Percentiles rank a stretch among this genome's conserved stretches.
Evolutionary conservation across 2,329 filamentous ascomycete genomes (phyloP).

Genomic region (Diaporthe citriasiana): DNA sequence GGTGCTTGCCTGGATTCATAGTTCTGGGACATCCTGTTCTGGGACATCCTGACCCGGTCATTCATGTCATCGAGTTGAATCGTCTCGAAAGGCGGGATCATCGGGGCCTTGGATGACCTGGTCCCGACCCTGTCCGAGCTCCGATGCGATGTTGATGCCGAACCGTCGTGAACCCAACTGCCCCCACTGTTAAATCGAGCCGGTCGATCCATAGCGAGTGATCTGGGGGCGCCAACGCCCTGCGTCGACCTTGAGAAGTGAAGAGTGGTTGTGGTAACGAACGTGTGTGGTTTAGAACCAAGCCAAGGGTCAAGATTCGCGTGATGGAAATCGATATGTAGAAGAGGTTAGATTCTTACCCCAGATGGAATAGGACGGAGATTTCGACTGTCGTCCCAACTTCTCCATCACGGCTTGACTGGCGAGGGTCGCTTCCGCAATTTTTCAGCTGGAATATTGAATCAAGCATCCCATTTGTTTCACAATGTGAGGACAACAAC

Average conservation of each 20-base stretch:
- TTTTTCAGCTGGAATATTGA: constrained; percentile 27
- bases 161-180: constrained; percentile 1
- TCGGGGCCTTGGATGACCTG: constrained; percentile 16
- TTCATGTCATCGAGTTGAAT: constrained; percentile 16
- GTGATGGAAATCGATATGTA: not conserved
- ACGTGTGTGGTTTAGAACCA: not conserved
- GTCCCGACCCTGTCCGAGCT: constrained; percentile 12
- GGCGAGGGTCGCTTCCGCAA: constrained; percentile 14
- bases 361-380: constrained; percentile 13
- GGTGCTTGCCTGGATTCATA: not conserved
- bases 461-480: constrained; percentile 31
- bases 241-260: constrained; percentile 29
- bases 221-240: constrained; percentile 31
- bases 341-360: constrained; percentile 22
- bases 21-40: not conserved
- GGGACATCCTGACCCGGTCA: not conserved
- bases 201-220: constrained; percentile 32
- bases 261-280: constrained; percentile 13
- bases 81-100: constrained; percentile 13
- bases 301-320: constrained; percentile 1
- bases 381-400: constrained; percentile 20
- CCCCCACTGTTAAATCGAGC: constrained; percentile 24
- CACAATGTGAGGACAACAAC: constrained; percentile 21
- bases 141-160: not conserved
- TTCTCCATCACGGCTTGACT: constrained; percentile 22